phyloP scores from a whole-genome alignment of 768 basidiomycete species.

The Flagelloscypha sp. region DNA sequence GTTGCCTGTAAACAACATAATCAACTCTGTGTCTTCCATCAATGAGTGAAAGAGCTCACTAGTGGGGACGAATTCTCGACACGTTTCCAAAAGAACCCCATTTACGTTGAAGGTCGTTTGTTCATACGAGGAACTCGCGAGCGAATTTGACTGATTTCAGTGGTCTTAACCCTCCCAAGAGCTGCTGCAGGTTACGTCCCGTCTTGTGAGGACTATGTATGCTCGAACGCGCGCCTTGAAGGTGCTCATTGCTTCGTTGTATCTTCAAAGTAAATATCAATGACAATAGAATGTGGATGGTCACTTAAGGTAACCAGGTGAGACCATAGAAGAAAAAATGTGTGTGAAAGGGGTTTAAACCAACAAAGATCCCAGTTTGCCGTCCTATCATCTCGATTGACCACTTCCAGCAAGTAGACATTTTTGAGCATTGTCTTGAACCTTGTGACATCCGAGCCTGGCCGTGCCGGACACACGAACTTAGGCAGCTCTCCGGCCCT shows the following conservation, averaged over 20 bases:
- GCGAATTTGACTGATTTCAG: no score
- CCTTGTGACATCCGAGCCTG: conserved; percentile 1
- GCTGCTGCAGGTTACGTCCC: conserved; percentile 1
- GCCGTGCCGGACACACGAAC: conserved; percentile 4
- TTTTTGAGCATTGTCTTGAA: conserved; percentile 5
- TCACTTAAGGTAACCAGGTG: no score
- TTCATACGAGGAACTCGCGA: conserved; percentile 3
- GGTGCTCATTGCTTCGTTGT: conserved; percentile 6
- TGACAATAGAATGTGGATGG: not conserved
- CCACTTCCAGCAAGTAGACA: conserved; percentile 5
- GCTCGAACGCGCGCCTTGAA: conserved; percentile 5
- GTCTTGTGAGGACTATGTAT: conserved; percentile 5
- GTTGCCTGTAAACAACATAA: conserved; percentile 3
- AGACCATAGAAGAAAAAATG: no score
- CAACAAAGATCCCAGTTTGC: conserved; percentile 6
- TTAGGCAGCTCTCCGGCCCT: conserved; percentile 6
- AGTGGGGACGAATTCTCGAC: conserved; percentile 6
- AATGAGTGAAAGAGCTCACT: not conserved
- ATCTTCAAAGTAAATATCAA: conserved; percentile 5
- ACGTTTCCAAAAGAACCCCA: conserved; percentile 6
- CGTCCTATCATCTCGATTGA: conserved; percentile 4
- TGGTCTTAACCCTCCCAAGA: conserved; percentile 1
- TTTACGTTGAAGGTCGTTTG: conserved; percentile 5
- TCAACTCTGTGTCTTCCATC: not conserved
- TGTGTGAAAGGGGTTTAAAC: not conserved